Evolutionary conservation across 208 protist genomes (phyloP).

Genomic region (Endotrypanum monterogeii): DNA sequence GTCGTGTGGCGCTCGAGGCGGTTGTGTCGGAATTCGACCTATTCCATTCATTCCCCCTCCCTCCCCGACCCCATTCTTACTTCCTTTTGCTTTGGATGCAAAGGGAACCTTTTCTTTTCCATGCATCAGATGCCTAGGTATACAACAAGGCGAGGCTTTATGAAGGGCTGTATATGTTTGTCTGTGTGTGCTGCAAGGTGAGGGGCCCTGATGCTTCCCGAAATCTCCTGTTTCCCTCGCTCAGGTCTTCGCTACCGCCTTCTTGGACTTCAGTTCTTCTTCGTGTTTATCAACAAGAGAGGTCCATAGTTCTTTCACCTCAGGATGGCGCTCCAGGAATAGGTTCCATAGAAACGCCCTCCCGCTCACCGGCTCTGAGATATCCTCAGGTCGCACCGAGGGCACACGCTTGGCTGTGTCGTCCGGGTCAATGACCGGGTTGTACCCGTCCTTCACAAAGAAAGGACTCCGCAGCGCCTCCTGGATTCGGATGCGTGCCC

Average conservation of each 20-base stretch:
- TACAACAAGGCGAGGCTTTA: neutral
- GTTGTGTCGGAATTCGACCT: neutral
- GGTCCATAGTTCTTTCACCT: conserved; percentile 71
- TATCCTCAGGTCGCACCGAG: conserved; percentile 61
- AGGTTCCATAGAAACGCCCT: conserved; percentile 80
- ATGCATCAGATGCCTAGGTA: too few species aligned
- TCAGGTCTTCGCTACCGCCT: neutral
- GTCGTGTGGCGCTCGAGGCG: neutral
- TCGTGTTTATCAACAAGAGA: conserved; percentile 51
- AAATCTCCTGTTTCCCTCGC: neutral
- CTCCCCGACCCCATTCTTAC: too few species aligned
- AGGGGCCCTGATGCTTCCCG: neutral
- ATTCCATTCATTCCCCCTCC: too few species aligned
- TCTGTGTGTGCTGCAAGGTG: neutral
- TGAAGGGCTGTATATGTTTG: neutral
- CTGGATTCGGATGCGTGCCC: conserved; percentile 63
- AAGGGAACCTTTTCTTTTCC: too few species aligned
- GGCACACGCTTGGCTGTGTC: conserved; percentile 53
- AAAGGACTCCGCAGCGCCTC: conserved; percentile 77
- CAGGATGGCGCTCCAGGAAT: conserved; percentile 74
- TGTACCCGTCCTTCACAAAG: conserved; percentile 78
- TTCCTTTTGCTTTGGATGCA: too few species aligned
- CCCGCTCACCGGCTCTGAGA: conserved; percentile 59
- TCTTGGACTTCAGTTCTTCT: conserved; percentile 11
- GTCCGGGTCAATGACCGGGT: conserved; percentile 62